A percentile compares a stretch with the other conserved stretches of the same genome.
phyloP scores from a whole-genome alignment of 306 rosid species.

The Cajanus cajan region DNA sequence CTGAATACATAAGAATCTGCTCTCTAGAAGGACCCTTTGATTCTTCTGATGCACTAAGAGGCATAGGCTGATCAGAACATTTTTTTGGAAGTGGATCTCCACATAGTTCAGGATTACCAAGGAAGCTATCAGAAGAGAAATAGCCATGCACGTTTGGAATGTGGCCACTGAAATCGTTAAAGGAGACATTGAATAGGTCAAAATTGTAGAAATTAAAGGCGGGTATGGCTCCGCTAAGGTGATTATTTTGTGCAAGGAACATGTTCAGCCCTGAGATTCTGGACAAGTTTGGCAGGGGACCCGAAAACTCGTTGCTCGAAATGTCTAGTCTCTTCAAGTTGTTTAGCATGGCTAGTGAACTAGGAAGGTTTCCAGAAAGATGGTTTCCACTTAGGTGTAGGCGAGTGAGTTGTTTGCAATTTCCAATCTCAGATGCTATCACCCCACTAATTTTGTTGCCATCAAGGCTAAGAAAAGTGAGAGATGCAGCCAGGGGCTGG shows the following conservation, averaged over 20 bases:
- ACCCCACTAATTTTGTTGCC: slow-evolving; percentile 53
- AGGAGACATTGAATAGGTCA: slow-evolving; percentile 53
- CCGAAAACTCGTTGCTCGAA: slow-evolving; percentile 53
- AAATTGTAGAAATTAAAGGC: slow-evolving; percentile 58
- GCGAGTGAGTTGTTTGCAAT: slow-evolving; percentile 56
- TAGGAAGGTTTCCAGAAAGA: slow-evolving; percentile 57
- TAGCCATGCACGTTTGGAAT: slow-evolving; percentile 45
- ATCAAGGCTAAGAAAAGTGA: slow-evolving; percentile 48
- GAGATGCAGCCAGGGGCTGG: slow-evolving; percentile 50
- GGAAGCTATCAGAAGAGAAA: slow-evolving; percentile 49
- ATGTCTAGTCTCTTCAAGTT: slow-evolving; percentile 59
- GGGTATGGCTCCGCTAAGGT: slow-evolving; percentile 53
- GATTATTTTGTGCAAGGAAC: slow-evolving; percentile 63
- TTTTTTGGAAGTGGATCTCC: slow-evolving; percentile 52
- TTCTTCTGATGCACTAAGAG: neutral
- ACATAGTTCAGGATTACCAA: slow-evolving; percentile 65
- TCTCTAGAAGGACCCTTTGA: slow-evolving; percentile 43
- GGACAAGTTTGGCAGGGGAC: slow-evolving; percentile 56
- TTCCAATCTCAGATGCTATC: slow-evolving; percentile 43
- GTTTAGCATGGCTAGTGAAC: slow-evolving; percentile 48
- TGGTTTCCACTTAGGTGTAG: slow-evolving; percentile 49
- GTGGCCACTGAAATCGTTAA: slow-evolving; percentile 52
- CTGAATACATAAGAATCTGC: slow-evolving; percentile 55
- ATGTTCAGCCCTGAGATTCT: slow-evolving; percentile 62
- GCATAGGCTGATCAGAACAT: slow-evolving; percentile 28